phyloP scores from a whole-genome alignment of 371 early-diverging fungal species.

The Mortierella sp. region DNA sequence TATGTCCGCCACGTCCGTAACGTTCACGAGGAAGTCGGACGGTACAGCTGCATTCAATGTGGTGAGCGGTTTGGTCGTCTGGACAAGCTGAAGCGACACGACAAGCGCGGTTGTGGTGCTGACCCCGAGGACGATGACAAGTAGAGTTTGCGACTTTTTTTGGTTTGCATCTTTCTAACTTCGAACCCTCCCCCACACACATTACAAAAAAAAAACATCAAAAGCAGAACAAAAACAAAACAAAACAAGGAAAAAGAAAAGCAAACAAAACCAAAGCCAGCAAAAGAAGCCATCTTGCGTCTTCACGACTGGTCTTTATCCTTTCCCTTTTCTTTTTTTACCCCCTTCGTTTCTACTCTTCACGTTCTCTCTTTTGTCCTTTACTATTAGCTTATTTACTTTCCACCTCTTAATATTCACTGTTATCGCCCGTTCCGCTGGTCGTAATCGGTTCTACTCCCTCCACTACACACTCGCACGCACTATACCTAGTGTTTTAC shows the following conservation, averaged over 20 bases:
- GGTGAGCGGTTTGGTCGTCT: conserved; percentile 50
- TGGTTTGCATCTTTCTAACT: not conserved
- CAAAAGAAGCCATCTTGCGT: too few species aligned
- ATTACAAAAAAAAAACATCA: not conserved
- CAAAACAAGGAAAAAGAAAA: not conserved
- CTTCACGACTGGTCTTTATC: not conserved
- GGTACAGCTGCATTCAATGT: conserved; percentile 45
- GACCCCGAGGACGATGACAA: conserved; percentile 52
- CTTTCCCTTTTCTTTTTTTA: not conserved
- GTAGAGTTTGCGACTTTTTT: conserved; percentile 5
- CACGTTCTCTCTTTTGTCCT: not conserved
- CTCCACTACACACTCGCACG: too few species aligned
- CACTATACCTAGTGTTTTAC: too few species aligned
- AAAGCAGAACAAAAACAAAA: not conserved
- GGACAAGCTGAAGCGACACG: conserved; percentile 53
- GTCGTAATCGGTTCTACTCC: not conserved
- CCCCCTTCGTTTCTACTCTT: not conserved
- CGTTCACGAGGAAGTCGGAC: conserved; percentile 56
- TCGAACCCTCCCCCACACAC: not conserved
- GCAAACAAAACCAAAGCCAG: too few species aligned
- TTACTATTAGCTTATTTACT: not conserved
- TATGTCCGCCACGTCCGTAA: conserved; percentile 57
- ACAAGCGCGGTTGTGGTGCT: conserved; percentile 52
- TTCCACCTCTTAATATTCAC: conserved; percentile 1
- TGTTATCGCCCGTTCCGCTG: conserved; percentile 11